phyloP scores from a whole-genome alignment of 352 stramenopile species.

The Phytophthora pisi region DNA sequence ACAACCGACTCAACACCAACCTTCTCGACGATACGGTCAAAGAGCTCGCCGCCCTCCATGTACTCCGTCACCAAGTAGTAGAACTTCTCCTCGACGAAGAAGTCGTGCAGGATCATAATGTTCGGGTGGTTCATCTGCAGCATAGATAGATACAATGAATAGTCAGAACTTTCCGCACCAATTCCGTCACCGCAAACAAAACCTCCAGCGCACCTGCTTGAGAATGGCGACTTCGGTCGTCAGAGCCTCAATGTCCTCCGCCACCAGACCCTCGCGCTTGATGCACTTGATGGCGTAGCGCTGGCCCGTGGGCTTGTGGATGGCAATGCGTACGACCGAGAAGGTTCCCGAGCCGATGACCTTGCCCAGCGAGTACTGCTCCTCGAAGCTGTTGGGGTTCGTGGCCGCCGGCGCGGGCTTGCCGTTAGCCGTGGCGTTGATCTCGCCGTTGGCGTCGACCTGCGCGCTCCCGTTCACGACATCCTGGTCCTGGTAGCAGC shows the following conservation, averaged over 20 bases:
- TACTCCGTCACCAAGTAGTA: constrained; percentile 99
- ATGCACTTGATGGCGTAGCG: constrained; percentile 94
- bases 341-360: constrained; percentile 91
- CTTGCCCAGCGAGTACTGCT: constrained; percentile 87
- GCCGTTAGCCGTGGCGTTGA: constrained; percentile 23
- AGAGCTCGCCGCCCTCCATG: constrained; percentile 92
- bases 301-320: constrained; percentile 82
- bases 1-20: constrained; percentile 31
- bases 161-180: constrained; percentile 4
- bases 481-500: constrained; percentile 37
- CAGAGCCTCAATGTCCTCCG: constrained; percentile 87
- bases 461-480: constrained; percentile 51
- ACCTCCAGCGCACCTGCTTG: constrained; percentile 61
- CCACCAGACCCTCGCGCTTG: constrained; percentile 86
- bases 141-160: constrained; percentile 9
- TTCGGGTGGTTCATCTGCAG: constrained; percentile 91
- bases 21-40: constrained; percentile 89
- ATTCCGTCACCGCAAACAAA: background rate
- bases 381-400: constrained; percentile 80
- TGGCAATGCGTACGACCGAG: constrained; percentile 86
- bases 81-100: constrained; percentile 93
- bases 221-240: constrained; percentile 87
- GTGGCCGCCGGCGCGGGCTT: constrained; percentile 29
- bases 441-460: constrained; percentile 43
- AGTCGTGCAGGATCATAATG: constrained; percentile 94